Conservation (phyloP, 805 yeast genomes). For the Ogataea nitratoaversa region DNA sequence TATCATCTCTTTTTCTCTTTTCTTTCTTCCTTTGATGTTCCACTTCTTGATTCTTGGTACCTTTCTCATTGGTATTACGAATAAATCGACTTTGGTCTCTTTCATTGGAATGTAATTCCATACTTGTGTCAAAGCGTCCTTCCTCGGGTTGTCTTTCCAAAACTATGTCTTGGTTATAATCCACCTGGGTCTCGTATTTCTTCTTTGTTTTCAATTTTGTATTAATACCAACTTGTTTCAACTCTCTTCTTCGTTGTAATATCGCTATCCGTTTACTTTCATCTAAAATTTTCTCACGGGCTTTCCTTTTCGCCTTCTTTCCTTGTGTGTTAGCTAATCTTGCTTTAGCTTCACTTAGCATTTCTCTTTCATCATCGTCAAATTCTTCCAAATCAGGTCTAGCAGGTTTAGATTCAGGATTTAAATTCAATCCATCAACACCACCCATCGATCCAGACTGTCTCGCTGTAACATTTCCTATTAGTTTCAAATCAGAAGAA, state of each 20-base stretch:
- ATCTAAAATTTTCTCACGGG: constrained; percentile 75
- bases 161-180: constrained; percentile 79
- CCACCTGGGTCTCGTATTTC: constrained; percentile 58
- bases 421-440: constrained; percentile 57
- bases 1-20: constrained; percentile 25
- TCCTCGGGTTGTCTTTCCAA: constrained; percentile 65
- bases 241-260: constrained; percentile 73
- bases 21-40: constrained; percentile 31
- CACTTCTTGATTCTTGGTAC: constrained; percentile 38
- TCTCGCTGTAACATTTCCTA: constrained; percentile 15
- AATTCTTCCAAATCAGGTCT: constrained; percentile 74
- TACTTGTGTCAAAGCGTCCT: constrained; percentile 65
- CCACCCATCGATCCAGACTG: constrained; percentile 13
- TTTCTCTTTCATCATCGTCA: constrained; percentile 86
- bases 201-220: constrained; percentile 46
- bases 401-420: constrained; percentile 77
- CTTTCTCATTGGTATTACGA: constrained; percentile 37
- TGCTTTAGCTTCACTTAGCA: constrained; percentile 93
- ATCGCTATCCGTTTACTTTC: constrained; percentile 74
- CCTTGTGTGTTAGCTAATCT: constrained; percentile 91
- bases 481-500: constrained; percentile 21
- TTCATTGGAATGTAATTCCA: constrained; percentile 47
- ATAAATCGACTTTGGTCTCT: constrained; percentile 39
- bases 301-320: constrained; percentile 87
- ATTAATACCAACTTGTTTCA: constrained; percentile 74